Conservation (phyloP, 208 protist species). For the Leishmania guyanensis region DNA sequence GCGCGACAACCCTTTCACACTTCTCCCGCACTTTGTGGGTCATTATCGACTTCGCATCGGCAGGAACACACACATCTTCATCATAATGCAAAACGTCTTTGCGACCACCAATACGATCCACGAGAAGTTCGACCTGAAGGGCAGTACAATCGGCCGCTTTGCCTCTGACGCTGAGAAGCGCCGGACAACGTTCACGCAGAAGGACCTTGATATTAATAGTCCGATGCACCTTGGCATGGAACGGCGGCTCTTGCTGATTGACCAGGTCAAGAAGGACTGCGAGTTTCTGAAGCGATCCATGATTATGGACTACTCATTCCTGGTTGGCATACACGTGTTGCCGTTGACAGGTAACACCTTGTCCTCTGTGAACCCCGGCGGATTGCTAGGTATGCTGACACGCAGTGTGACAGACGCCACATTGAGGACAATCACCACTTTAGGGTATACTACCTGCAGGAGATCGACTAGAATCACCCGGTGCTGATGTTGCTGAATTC, state of each 20-base stretch:
- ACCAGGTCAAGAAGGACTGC: slow-evolving; percentile 88
- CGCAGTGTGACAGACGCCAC: slow-evolving; percentile 13
- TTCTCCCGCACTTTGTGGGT: slow-evolving; percentile 92
- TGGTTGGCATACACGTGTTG: slow-evolving; percentile 91
- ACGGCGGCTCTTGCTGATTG: slow-evolving; percentile 72
- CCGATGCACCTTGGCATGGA: slow-evolving; percentile 74
- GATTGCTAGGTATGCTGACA: slow-evolving; percentile 6
- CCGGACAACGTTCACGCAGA: slow-evolving; percentile 88
- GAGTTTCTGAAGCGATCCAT: slow-evolving; percentile 82
- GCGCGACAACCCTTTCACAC: slow-evolving; percentile 86
- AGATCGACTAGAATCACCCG: slow-evolving; percentile 9
- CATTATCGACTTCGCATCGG: slow-evolving; percentile 81
- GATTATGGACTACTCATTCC: slow-evolving; percentile 95
- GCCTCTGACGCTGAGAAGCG: slow-evolving; percentile 79
- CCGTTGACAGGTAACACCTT: slow-evolving; percentile 19
- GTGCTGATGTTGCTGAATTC: not conserved
- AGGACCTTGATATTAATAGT: slow-evolving; percentile 90
- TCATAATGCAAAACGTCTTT: slow-evolving; percentile 96
- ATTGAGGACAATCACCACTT: slow-evolving; percentile 4
- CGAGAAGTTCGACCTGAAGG: slow-evolving; percentile 94
- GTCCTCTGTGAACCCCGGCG: not conserved
- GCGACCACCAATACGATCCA: slow-evolving; percentile 89
- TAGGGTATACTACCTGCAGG: not conserved
- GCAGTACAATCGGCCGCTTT: slow-evolving; percentile 90
- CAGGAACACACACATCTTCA: slow-evolving; percentile 72